These are phyloP conservation scores for Tetracladium setigerum DNA, from an alignment of 495 filamentous ascomycete species.

Conservation along the genomic window DNA sequence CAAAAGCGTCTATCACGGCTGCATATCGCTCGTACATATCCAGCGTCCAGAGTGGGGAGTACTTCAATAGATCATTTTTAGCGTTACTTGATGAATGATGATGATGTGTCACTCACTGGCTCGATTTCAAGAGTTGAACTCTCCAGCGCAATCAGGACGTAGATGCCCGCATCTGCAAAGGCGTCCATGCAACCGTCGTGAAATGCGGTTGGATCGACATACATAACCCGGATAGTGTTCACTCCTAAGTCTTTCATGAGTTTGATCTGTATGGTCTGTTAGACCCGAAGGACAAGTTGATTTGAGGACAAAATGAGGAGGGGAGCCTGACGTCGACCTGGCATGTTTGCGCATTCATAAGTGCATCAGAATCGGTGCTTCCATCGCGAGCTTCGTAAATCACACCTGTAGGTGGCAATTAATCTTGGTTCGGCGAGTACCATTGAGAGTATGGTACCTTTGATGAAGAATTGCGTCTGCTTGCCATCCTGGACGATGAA, in stretches of 20 bases:
- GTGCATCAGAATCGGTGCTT: neutral
- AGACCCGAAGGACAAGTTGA: slow-evolving; percentile 59
- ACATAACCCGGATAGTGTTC: slow-evolving; percentile 80
- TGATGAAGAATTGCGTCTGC: slow-evolving; percentile 74
- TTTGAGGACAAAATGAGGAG: slow-evolving; percentile 58
- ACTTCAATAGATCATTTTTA: slow-evolving; percentile 24
- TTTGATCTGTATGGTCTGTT: slow-evolving; percentile 64
- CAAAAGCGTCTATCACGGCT: slow-evolving; percentile 68
- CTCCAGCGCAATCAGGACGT: slow-evolving; percentile 72
- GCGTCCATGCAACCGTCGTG: slow-evolving; percentile 64
- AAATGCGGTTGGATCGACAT: slow-evolving; percentile 59
- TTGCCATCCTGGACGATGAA: slow-evolving; percentile 72
- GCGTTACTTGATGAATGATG: too few relatives aligned
- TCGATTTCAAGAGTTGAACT: slow-evolving; percentile 68
- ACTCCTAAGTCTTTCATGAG: slow-evolving; percentile 72
- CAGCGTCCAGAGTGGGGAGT: slow-evolving; percentile 57
- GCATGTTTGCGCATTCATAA: neutral
- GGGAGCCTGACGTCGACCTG: slow-evolving; percentile 45
- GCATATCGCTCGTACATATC: slow-evolving; percentile 55
- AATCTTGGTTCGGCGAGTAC: neutral
- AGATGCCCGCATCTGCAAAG: slow-evolving; percentile 64
- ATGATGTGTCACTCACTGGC: slow-evolving; percentile 39
- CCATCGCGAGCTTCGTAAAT: slow-evolving; percentile 56
- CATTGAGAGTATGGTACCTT: slow-evolving; percentile 39
- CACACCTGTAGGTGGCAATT: slow-evolving; percentile 41